Base-by-base conservation (phyloP, 2,329 filamentous ascomycete species). In the Xylaria arbuscula region DNA sequence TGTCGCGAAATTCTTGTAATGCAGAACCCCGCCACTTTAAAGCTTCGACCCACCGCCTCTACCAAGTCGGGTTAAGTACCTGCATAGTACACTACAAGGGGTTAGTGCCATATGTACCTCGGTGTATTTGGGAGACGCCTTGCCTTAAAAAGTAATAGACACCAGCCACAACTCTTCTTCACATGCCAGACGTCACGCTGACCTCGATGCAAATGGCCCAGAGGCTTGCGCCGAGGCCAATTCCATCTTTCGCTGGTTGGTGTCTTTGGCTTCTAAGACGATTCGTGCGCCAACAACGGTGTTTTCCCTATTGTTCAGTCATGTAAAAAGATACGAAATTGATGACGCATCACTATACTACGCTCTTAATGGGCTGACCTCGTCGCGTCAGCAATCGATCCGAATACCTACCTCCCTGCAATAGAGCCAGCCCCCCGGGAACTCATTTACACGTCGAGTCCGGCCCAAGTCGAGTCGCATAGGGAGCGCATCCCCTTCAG, bases 101-200 rank as follows among this genome's bases (percentile, higher is more conserved):
- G 24, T 13, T 45, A 45, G 40, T 13, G 13, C 7, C 17, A n/a
- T 17, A 15, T n/a, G 5, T 45, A n/a, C 40, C 40, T 45, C 40
- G 40, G 40, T 45, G 3, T 17, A 15, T 45, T 7, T 17, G 36
- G 40, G n/a, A 11, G 40, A n/a, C 15, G 15, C n/a, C 8, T 13
- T 40, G 9, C 9, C n/a, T 48, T 9, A n/a, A n/a, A 1, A 28
- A 15, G 22, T 32, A 51, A 28, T 17, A 51, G 15, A 15, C 67
- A 62, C 64, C 42, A 64, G 64, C 67, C 67, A 70, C 68, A 64
- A 13, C 40, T 50, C 47, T 28, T 40, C 15, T 5, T 77, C 75
- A 77, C 75, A 77, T 77, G 75, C 72, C 66, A 74, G 47, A 75
- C 74, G 75, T 74, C 75, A 77, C 74, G 64, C 67, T 68, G 60